A percentile compares a stretch with the other conserved stretches of the same genome.
These are phyloP conservation scores for Oxyria digyna DNA, from an alignment of 148 eudicot genomes.

Conservation along the genomic window DNA sequence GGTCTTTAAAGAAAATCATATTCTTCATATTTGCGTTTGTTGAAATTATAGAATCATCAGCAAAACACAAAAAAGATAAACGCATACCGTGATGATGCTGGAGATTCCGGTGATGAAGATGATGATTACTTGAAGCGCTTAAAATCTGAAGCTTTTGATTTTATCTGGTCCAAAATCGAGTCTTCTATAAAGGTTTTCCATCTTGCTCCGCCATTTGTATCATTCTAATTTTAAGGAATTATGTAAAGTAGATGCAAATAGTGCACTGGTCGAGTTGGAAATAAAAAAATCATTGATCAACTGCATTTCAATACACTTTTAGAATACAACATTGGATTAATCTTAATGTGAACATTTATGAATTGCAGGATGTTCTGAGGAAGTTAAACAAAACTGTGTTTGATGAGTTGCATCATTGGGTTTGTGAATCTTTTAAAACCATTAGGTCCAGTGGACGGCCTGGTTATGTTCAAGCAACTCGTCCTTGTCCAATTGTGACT, in stretches of 20 bases:
- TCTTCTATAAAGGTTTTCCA: slow-evolving; percentile 38
- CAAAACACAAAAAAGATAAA: no score
- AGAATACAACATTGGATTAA: not conserved
- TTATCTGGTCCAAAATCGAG: slow-evolving; percentile 54
- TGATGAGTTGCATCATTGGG: slow-evolving; percentile 52
- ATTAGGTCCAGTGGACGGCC: slow-evolving; percentile 36
- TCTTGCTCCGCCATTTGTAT: no score
- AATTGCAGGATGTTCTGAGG: slow-evolving; percentile 58
- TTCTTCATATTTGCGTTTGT: no score
- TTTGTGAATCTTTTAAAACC: slow-evolving; percentile 36
- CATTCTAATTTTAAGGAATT: no score
- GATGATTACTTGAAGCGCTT: slow-evolving; percentile 3
- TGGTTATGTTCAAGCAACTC: slow-evolving; percentile 29
- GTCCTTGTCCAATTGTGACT: slow-evolving; percentile 39
- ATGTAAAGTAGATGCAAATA: not conserved
- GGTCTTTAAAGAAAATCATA: no score
- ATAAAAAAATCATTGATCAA: not conserved
- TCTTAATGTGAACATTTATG: not conserved
- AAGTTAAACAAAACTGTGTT: slow-evolving; percentile 42
- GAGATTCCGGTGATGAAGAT: not conserved
- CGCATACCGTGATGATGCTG: not conserved
- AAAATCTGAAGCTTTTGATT: slow-evolving; percentile 22
- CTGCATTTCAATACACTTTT: not conserved
- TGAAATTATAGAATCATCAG: no score
- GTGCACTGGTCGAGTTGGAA: not conserved